phyloP scores from a whole-genome alignment of 257 asterid genomes.

The Penstemon newberryi region DNA sequence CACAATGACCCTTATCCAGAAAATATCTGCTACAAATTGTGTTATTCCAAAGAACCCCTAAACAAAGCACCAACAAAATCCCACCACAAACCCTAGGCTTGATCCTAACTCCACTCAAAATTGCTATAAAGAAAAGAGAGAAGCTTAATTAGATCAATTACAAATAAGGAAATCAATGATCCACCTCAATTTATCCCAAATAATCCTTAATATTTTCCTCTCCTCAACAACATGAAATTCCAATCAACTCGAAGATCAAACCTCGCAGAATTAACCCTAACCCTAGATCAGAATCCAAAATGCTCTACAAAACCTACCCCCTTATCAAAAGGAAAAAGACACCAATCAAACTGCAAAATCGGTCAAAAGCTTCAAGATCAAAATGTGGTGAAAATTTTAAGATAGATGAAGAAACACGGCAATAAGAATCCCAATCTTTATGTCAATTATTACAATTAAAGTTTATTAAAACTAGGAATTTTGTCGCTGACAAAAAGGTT shows the following conservation, averaged over 20 bases:
- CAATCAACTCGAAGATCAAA: conserved; percentile 27
- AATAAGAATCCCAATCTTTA: conserved; percentile 25
- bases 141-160: background rate
- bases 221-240: conserved; percentile 26
- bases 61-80: conserved; percentile 8
- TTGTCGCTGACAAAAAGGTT: conserved; percentile 9
- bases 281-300: conserved; percentile 31
- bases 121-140: background rate
- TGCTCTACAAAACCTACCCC: conserved; percentile 23
- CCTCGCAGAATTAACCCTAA: conserved; percentile 18
- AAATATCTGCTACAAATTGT: background rate
- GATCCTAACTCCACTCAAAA: conserved; percentile 13
- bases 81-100: conserved; percentile 8
- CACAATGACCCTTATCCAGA: background rate
- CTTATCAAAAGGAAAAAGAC: conserved; percentile 18
- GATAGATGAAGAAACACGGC: conserved; percentile 18
- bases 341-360: conserved; percentile 8
- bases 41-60: background rate
- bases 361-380: conserved; percentile 21
- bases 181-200: conserved; percentile 1
- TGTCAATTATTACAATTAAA: conserved; percentile 7
- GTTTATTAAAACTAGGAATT: conserved; percentile 10
- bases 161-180: conserved; percentile 3
- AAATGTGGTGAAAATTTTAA: background rate
- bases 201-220: conserved; percentile 20